Conservation (phyloP, 805 yeast species). For the Sporopachydermia lactativora region DNA sequence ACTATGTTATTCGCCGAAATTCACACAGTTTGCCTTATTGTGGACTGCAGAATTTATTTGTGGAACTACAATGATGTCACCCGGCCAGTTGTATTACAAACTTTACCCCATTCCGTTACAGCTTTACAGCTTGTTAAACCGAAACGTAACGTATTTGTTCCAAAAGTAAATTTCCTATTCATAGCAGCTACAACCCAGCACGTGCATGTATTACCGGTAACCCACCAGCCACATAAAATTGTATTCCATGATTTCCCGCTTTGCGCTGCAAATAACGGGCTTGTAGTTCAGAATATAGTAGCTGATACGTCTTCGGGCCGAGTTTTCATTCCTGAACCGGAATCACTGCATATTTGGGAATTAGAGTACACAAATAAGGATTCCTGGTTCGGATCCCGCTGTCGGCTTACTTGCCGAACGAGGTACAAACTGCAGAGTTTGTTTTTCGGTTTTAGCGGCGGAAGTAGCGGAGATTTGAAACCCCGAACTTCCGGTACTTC, state of each 20-base stretch:
- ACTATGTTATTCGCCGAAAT: slow-evolving; percentile 51
- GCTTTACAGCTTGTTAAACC: slow-evolving; percentile 73
- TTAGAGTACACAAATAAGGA: slow-evolving; percentile 70
- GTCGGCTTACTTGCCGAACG: slow-evolving; percentile 74
- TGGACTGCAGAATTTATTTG: slow-evolving; percentile 65
- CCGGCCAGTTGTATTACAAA: slow-evolving; percentile 73
- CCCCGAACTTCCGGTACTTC: no score
- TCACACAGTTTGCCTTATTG: slow-evolving; percentile 72
- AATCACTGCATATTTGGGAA: slow-evolving; percentile 67
- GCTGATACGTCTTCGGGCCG: slow-evolving; percentile 55
- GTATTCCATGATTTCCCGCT: slow-evolving; percentile 75
- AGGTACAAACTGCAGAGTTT: slow-evolving; percentile 18
- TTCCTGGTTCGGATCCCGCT: slow-evolving; percentile 75
- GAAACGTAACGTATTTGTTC: slow-evolving; percentile 65
- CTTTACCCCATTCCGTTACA: slow-evolving; percentile 61
- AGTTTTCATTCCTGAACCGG: slow-evolving; percentile 67
- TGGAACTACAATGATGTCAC: slow-evolving; percentile 64
- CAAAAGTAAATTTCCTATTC: slow-evolving; percentile 56
- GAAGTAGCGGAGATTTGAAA: neutral
- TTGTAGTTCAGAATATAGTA: slow-evolving; percentile 50
- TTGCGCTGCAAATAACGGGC: slow-evolving; percentile 66
- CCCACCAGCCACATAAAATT: slow-evolving; percentile 32
- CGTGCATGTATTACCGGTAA: slow-evolving; percentile 62
- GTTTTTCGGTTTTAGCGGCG: neutral
- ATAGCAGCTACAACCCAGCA: slow-evolving; percentile 71